Percentiles rank a stretch among this genome's conserved stretches.
phyloP scores from a whole-genome alignment of 2,329 filamentous ascomycete species.

The Dryadomyces quercivorus region DNA sequence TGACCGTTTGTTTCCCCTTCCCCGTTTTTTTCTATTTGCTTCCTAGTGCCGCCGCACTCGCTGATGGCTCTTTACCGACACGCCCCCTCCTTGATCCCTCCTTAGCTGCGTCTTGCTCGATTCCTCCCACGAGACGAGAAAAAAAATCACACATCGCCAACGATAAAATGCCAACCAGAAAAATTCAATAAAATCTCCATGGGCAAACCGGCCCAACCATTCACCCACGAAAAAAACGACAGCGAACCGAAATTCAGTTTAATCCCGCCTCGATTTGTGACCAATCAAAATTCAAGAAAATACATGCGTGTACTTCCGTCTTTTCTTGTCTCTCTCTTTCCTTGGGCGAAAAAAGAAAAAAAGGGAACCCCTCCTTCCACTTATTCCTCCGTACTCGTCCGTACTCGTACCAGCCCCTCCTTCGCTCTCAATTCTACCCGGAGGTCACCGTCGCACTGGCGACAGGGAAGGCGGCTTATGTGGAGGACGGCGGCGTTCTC shows the following conservation, averaged over 20 bases:
- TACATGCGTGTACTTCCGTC: neutral
- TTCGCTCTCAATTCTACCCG: neutral
- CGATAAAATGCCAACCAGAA: neutral
- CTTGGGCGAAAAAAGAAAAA: neutral
- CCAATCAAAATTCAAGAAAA: conserved; percentile 22
- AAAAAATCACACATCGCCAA: neutral
- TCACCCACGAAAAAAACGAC: neutral
- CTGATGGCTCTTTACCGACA: neutral
- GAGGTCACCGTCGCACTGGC: neutral
- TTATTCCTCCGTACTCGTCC: neutral
- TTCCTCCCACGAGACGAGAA: neutral
- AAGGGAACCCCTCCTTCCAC: conserved; percentile 5
- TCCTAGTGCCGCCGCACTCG: neutral
- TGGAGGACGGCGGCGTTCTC: neutral
- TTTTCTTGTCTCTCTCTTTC: neutral
- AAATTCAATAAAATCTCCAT: neutral
- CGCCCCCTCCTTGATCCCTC: neutral
- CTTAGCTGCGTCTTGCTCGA: neutral
- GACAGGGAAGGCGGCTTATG: neutral
- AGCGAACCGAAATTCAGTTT: neutral
- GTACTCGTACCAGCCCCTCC: neutral
- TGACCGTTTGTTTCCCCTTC: neutral
- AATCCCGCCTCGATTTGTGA: neutral
- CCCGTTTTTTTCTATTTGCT: neutral
- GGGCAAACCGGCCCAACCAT: neutral